Conservation (phyloP, 495 filamentous ascomycete genomes). For the Tuber microsphaerosporum region DNA sequence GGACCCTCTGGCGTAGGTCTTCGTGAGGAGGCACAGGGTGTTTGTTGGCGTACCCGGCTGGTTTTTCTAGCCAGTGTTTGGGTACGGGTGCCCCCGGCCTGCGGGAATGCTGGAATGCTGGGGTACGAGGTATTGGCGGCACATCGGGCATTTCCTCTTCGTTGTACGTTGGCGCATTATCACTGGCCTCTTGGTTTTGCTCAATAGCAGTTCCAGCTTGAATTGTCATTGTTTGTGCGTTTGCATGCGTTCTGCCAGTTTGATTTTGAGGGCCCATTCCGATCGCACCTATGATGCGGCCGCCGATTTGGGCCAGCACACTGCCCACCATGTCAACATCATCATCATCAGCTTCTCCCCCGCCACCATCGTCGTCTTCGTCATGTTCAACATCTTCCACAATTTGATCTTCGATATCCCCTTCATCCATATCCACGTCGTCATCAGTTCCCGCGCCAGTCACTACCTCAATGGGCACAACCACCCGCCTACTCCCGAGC, state of each 20-base stretch:
- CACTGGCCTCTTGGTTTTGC: slow-evolving; percentile 9
- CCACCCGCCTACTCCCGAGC: slow-evolving; percentile 14
- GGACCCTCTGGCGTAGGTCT: slow-evolving; percentile 76
- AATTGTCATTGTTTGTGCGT: not conserved
- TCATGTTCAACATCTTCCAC: slow-evolving; percentile 45
- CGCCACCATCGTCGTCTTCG: slow-evolving; percentile 44
- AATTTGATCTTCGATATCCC: slow-evolving; percentile 43
- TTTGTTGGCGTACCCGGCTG: slow-evolving; percentile 53
- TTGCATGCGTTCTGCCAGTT: not conserved
- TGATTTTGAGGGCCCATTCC: slow-evolving; percentile 17
- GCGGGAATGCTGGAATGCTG: slow-evolving; percentile 27
- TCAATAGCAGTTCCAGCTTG: slow-evolving; percentile 18
- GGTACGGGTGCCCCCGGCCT: slow-evolving; percentile 49
- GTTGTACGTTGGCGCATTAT: slow-evolving; percentile 5
- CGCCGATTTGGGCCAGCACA: slow-evolving; percentile 9
- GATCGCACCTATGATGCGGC: slow-evolving; percentile 11
- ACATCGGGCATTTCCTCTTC: slow-evolving; percentile 26
- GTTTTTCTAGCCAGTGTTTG: slow-evolving; percentile 78
- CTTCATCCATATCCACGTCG: slow-evolving; percentile 49
- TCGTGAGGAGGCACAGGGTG: slow-evolving; percentile 63
- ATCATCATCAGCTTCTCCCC: slow-evolving; percentile 48
- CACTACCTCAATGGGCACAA: slow-evolving; percentile 42
- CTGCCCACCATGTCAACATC: slow-evolving; percentile 54
- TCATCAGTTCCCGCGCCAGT: slow-evolving; percentile 50
- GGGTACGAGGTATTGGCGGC: slow-evolving; percentile 36